Percentiles rank a stretch among this genome's conserved stretches.
phyloP scores from a whole-genome alignment of 2,329 filamentous ascomycete species.

The Rhinocladiella similis region DNA sequence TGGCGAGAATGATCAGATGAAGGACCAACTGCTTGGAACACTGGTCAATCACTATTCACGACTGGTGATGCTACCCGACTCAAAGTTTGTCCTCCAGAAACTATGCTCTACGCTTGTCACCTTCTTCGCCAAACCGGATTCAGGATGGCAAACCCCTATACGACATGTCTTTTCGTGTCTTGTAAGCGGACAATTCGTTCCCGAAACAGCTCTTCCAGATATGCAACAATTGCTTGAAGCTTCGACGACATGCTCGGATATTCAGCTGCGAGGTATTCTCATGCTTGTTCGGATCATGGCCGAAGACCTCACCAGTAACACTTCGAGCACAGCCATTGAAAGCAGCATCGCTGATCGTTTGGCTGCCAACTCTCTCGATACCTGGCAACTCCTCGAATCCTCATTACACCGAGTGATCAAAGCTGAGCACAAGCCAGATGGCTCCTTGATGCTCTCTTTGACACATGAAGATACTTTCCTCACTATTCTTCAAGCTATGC shows the following conservation, averaged over 20 bases:
- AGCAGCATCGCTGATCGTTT: constrained; percentile 12
- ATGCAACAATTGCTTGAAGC: constrained; percentile 35
- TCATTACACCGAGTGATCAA: background rate
- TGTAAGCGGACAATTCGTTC: constrained; percentile 38
- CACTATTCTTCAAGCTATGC: constrained; percentile 12
- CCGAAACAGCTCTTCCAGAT: constrained; percentile 39
- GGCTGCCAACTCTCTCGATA: constrained; percentile 20
- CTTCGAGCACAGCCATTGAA: constrained; percentile 9
- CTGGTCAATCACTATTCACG: constrained; percentile 45
- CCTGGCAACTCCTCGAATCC: constrained; percentile 22
- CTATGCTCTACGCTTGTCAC: constrained; percentile 45
- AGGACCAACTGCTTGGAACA: constrained; percentile 38
- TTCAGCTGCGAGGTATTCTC: constrained; percentile 21
- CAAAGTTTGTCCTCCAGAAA: constrained; percentile 47
- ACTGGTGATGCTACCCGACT: constrained; percentile 41
- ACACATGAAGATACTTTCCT: constrained; percentile 6
- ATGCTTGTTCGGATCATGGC: constrained; percentile 37
- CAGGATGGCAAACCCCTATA: constrained; percentile 37
- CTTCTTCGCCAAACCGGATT: constrained; percentile 43
- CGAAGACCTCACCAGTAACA: constrained; percentile 32
- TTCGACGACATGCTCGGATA: constrained; percentile 7
- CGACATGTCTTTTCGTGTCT: constrained; percentile 36
- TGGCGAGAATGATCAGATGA: constrained; percentile 33
- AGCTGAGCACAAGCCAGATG: background rate
- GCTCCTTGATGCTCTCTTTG: background rate